Percentiles rank a stretch among this genome's conserved stretches.
phyloP scores from a whole-genome alignment of 2,329 filamentous ascomycete genomes.

The Cordyceps tenuipes region DNA sequence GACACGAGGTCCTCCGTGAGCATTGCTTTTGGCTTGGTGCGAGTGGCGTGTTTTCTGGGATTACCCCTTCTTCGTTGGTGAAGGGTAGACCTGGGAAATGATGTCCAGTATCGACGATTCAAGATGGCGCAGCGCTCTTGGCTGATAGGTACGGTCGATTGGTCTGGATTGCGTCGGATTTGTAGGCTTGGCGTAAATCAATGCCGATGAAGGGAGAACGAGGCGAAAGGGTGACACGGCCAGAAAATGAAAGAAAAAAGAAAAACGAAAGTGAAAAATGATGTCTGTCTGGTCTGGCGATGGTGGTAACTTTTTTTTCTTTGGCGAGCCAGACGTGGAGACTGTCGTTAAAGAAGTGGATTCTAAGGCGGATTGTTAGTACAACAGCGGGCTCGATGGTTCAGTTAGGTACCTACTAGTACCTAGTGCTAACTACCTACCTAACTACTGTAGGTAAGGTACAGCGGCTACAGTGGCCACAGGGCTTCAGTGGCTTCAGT shows the following conservation, averaged over 20 bases:
- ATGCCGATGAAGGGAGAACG: background rate
- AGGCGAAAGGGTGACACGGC: background rate
- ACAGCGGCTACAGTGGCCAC: too few relatives aligned
- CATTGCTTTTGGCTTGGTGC: conserved; percentile 30
- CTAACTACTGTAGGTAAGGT: too few relatives aligned
- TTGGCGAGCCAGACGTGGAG: conserved; percentile 3
- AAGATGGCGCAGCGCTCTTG: background rate
- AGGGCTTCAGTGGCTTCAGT: too few relatives aligned
- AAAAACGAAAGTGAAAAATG: background rate
- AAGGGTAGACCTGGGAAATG: background rate
- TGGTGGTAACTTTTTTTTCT: conserved; percentile 1
- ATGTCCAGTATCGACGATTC: background rate
- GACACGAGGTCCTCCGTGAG: conserved; percentile 53
- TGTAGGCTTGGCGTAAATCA: background rate
- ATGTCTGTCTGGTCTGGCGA: background rate
- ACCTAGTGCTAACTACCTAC: too few relatives aligned
- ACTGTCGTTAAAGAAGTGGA: conserved; percentile 1
- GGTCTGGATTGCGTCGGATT: background rate
- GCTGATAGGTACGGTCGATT: background rate
- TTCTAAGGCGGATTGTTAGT: background rate
- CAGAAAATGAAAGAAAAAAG: background rate
- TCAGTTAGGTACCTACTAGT: too few relatives aligned
- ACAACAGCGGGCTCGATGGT: background rate
- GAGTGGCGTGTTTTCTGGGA: background rate
- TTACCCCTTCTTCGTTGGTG: background rate